phyloP scores from a whole-genome alignment of 306 rosid species.

The Datisca glomerata region DNA sequence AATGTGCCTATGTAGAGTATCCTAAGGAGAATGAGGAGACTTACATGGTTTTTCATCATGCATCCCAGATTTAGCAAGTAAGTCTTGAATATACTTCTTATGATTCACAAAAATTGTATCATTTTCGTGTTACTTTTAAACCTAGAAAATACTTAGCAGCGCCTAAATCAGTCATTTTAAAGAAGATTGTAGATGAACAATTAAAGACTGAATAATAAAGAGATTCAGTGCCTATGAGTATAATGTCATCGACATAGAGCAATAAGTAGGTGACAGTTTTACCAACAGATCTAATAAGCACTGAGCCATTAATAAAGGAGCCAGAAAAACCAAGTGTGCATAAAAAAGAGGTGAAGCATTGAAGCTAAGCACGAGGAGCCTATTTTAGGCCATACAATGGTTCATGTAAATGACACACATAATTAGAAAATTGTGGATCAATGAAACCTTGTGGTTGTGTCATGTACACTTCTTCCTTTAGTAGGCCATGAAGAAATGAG shows the following conservation, averaged over 20 bases:
- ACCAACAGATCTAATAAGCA: background rate
- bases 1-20: background rate
- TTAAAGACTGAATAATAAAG: no score
- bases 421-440: background rate
- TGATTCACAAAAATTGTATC: no score
- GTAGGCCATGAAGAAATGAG: no score
- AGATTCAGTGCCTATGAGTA: background rate
- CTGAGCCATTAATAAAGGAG: background rate
- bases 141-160: no score
- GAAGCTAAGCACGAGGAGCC: background rate
- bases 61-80: no score
- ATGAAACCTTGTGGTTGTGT: background rate
- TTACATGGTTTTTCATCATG: no score
- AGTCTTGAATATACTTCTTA: no score
- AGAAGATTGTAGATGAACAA: background rate
- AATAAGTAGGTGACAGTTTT: background rate
- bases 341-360: background rate
- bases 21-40: background rate
- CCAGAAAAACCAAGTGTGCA: background rate
- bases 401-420: background rate
- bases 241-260: background rate
- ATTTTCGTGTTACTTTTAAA: no score
- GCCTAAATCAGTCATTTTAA: background rate
- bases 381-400: background rate
- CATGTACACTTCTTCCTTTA: background rate